Evolutionary conservation across 2,329 filamentous ascomycete genomes (phyloP), one percentile per base, ranked within the genome.

Genomic region (Plectosphaerella plurivora): DNA sequence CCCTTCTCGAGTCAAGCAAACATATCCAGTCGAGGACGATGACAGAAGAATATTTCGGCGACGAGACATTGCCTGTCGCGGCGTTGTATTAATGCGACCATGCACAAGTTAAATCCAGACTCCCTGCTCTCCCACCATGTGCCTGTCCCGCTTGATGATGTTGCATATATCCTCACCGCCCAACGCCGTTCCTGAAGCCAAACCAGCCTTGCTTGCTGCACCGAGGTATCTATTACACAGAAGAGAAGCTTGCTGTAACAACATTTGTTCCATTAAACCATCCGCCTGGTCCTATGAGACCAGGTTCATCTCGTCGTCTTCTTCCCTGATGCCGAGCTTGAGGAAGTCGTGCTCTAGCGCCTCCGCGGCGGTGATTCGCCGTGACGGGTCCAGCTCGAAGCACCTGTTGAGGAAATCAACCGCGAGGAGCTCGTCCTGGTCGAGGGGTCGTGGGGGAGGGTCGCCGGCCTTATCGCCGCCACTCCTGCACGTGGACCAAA

Each of bases 401-500:
- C 89, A 89, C 16, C 80, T 72, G 48, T 82, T 77, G 54, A 95
- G 68, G 63, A 95, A 94, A 42, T 81, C 76, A 1, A 93, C 77
- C 0, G 89, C 89, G 54, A 88, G 74, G 61, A 81, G 83, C 72
- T 94, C 90, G 22, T 91, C 87, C 0, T 75, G 70, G 0, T 76
- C 79, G 39, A 94, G 68, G 2, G 75, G 72, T 51, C 76, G 76
- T 5, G 75, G 72, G 50, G 72, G 69, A 9, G 71, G 79, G 42
- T 55, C 52, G 24, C 56, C 56, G 14, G 22, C 11, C 47, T 73
- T 76, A 49, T 73, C 77, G 51, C 79, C 78, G 55, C 80, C 79
- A 52, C 83, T 85, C 20, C 91, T 83, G 55, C 88, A 89, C 24
- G 91, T 96, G 63, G 91, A 94, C 94, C 94, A 99, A 47, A 96